phyloP scores from a whole-genome alignment of 139 green algal species.

The Trebouxia sp. region DNA sequence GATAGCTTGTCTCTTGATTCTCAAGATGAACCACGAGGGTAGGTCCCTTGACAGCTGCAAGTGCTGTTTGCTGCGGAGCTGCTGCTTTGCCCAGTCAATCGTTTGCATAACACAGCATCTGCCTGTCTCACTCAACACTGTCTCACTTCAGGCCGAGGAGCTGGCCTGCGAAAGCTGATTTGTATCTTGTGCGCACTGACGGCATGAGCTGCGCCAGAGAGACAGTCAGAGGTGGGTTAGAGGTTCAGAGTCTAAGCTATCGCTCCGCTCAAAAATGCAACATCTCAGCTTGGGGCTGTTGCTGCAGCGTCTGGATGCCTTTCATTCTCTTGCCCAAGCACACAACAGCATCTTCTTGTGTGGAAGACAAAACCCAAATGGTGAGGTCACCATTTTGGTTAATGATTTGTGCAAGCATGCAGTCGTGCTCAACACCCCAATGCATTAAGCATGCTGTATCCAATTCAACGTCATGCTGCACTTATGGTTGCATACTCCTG shows the following conservation, averaged over 20 bases:
- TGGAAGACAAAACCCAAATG: conserved; percentile 84
- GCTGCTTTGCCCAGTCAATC: too few species aligned
- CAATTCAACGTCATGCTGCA: too few species aligned
- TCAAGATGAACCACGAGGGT: neutral
- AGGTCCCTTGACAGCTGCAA: neutral
- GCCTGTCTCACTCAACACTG: conserved; percentile 14
- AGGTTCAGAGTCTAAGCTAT: neutral
- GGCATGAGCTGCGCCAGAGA: conserved; percentile 90
- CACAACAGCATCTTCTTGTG: conserved; percentile 96
- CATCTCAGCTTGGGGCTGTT: neutral
- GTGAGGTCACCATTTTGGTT: conserved; percentile 59
- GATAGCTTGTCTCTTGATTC: neutral
- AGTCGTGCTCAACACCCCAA: too few species aligned
- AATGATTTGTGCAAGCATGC: too few species aligned
- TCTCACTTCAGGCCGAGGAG: conserved; percentile 31
- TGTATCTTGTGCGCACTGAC: conserved; percentile 93
- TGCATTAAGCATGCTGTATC: too few species aligned
- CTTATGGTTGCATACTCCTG: too few species aligned
- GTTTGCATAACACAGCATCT: neutral
- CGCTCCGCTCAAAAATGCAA: neutral
- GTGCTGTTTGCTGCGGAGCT: too few species aligned
- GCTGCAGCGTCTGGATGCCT: conserved; percentile 56
- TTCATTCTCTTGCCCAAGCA: conserved; percentile 87
- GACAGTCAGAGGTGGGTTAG: conserved; percentile 70
- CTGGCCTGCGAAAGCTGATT: conserved; percentile 52